Conservation (phyloP, 2,329 filamentous ascomycete species). For the Niveomyces coronatus region DNA sequence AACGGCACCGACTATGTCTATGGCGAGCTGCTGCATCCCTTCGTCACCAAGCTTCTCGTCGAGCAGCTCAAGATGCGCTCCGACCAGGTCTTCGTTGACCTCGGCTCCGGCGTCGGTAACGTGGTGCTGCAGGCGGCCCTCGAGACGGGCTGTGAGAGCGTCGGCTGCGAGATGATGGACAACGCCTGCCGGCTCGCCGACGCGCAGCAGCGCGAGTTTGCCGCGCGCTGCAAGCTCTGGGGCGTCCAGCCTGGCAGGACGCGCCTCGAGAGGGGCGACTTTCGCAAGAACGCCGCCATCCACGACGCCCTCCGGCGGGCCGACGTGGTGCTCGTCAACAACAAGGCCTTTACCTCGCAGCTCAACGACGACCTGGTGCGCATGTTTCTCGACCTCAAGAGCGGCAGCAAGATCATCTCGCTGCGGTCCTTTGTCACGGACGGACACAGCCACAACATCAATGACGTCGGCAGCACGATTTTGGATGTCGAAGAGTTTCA, state of each 20-base stretch:
- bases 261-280: conserved; percentile 74
- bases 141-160: conserved; percentile 87
- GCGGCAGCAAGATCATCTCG: conserved; percentile 81
- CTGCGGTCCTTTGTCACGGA: conserved; percentile 84
- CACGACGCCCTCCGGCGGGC: conserved; percentile 66
- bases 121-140: conserved; percentile 90
- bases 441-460: conserved; percentile 65
- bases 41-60: conserved; percentile 73
- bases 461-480: conserved; percentile 71
- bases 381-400: conserved; percentile 88
- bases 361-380: conserved; percentile 78
- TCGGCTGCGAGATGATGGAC: conserved; percentile 94
- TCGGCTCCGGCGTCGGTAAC: conserved; percentile 93
- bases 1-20: conserved; percentile 91
- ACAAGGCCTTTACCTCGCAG: conserved; percentile 85
- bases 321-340: conserved; percentile 96
- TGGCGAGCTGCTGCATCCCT: conserved; percentile 78
- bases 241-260: conserved; percentile 71
- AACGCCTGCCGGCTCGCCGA: conserved; percentile 78
- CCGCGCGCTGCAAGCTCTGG: conserved; percentile 79
- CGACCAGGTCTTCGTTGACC: conserved; percentile 80
- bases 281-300: conserved; percentile 63
- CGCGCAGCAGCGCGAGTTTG: conserved; percentile 72
- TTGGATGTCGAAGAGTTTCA: conserved; percentile 60
- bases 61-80: conserved; percentile 68